A percentile compares a stretch with the other conserved stretches of the same genome.
Conservation (phyloP, 768 basidiomycete species). For the Stropharia rugosoannulata region DNA sequence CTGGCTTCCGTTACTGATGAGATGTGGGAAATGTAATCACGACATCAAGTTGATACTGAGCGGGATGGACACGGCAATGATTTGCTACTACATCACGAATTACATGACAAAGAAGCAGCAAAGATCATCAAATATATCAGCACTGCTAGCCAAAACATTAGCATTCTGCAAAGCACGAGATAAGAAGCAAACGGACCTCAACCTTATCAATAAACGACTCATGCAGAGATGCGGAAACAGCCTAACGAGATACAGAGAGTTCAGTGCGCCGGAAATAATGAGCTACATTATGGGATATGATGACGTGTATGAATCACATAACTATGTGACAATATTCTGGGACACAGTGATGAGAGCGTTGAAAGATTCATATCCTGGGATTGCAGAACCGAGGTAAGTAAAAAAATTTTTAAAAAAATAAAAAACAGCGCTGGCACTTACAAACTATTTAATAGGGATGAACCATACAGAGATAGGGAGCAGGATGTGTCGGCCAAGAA, state of each 20-base stretch:
- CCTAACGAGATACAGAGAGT: slow-evolving; percentile 34
- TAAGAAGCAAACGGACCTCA: slow-evolving; percentile 7
- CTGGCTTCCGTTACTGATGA: slow-evolving; percentile 24
- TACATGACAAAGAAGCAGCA: slow-evolving; percentile 42
- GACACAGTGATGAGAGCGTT: slow-evolving; percentile 11
- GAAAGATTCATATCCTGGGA: not conserved
- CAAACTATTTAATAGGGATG: too few species aligned
- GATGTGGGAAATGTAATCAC: slow-evolving; percentile 29
- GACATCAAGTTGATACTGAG: slow-evolving; percentile 38
- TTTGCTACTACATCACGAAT: slow-evolving; percentile 35
- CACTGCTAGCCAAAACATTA: slow-evolving; percentile 31
- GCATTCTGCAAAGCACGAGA: slow-evolving; percentile 24
- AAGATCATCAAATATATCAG: slow-evolving; percentile 31
- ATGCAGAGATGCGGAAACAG: slow-evolving; percentile 32
- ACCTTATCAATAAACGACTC: slow-evolving; percentile 23
- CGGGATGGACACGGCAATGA: slow-evolving; percentile 27
- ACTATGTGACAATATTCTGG: slow-evolving; percentile 35
- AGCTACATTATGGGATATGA: slow-evolving; percentile 43
- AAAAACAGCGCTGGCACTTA: too few species aligned
- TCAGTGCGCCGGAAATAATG: slow-evolving; percentile 35
- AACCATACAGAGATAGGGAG: too few species aligned
- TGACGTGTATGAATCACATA: slow-evolving; percentile 34
- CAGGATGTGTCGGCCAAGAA: too few species aligned
- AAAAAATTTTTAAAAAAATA: too few species aligned
- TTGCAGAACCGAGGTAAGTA: not conserved